These are phyloP conservation scores for Phylloporus rhodoxanthus DNA, from an alignment of 768 basidiomycete species.

Conservation along the genomic window DNA sequence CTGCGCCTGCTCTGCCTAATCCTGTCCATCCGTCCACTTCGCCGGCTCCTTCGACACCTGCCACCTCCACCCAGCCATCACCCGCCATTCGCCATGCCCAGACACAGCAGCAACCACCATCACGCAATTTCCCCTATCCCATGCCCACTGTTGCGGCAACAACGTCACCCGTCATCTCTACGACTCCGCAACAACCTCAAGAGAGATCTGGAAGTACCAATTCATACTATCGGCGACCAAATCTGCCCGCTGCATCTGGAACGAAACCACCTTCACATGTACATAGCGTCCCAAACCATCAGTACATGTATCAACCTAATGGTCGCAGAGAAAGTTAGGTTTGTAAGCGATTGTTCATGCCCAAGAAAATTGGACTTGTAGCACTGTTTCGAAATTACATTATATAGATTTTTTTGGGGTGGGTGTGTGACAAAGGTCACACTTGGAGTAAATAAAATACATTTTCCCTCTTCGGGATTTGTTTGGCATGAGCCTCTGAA, in stretches of 20 bases:
- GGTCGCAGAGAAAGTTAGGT: constrained; percentile 30
- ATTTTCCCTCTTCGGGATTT: constrained; percentile 4
- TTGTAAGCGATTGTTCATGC: neutral
- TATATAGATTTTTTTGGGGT: constrained; percentile 6
- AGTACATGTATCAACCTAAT: constrained; percentile 44
- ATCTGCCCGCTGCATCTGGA: constrained; percentile 19
- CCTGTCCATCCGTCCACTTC: constrained; percentile 28
- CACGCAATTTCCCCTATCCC: constrained; percentile 51
- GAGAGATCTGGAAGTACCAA: constrained; percentile 29
- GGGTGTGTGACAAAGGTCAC: constrained; percentile 21
- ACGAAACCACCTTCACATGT: constrained; percentile 22
- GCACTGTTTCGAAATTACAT: constrained; percentile 11
- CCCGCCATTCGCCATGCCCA: constrained; percentile 30
- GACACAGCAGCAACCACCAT: constrained; percentile 25
- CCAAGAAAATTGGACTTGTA: too few species aligned
- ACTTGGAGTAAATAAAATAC: neutral
- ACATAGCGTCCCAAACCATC: constrained; percentile 30
- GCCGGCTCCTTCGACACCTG: constrained; percentile 31
- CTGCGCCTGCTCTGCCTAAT: constrained; percentile 26
- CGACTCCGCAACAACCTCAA: constrained; percentile 35
- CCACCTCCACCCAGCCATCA: constrained; percentile 32
- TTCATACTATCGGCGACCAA: constrained; percentile 53
- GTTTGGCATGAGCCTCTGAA: constrained; percentile 24
- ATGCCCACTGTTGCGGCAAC: constrained; percentile 68
- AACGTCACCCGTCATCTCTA: constrained; percentile 50